Percentiles rank a stretch among this genome's conserved stretches.
These are phyloP conservation scores for Nicotiana paniculata DNA, from an alignment of 257 asterid species.

Conservation along the genomic window DNA sequence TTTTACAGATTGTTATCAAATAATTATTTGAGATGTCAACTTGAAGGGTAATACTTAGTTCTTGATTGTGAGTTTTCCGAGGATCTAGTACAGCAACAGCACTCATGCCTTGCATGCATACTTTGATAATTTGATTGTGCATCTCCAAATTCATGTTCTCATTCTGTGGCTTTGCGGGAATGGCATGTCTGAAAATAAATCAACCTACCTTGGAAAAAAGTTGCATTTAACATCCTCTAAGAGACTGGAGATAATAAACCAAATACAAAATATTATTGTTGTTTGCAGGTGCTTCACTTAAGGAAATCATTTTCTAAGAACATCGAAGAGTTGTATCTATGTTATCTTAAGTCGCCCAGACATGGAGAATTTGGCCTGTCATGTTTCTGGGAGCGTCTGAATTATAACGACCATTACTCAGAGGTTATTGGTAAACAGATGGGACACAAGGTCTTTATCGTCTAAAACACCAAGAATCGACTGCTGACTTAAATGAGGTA, in stretches of 20 bases:
- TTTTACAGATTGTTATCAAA: no score
- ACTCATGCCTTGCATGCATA: background rate
- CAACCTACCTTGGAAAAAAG: background rate
- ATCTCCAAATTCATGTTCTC: background rate
- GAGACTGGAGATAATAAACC: slow-evolving; percentile 7
- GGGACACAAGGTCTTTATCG: slow-evolving; percentile 29
- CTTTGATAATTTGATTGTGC: background rate
- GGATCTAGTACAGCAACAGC: no score
- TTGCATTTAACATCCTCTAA: background rate
- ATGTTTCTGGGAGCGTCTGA: slow-evolving; percentile 80
- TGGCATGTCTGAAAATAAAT: background rate
- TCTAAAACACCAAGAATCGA: slow-evolving; percentile 12
- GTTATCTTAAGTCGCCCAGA: slow-evolving; percentile 63
- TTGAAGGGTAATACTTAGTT: no score
- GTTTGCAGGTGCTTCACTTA: slow-evolving; percentile 61
- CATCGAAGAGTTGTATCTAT: slow-evolving; percentile 50
- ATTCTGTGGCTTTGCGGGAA: background rate
- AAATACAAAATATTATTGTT: slow-evolving; percentile 5
- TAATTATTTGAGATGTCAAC: no score
- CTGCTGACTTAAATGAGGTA: no score
- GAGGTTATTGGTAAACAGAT: slow-evolving; percentile 37
- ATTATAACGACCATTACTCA: slow-evolving; percentile 59
- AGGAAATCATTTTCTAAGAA: slow-evolving; percentile 49
- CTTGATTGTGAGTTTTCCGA: no score
- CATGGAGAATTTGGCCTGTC: slow-evolving; percentile 59